Evolutionary conservation across 163 green algal genomes (phyloP).

Genomic region (Scenedesmus sp.): DNA sequence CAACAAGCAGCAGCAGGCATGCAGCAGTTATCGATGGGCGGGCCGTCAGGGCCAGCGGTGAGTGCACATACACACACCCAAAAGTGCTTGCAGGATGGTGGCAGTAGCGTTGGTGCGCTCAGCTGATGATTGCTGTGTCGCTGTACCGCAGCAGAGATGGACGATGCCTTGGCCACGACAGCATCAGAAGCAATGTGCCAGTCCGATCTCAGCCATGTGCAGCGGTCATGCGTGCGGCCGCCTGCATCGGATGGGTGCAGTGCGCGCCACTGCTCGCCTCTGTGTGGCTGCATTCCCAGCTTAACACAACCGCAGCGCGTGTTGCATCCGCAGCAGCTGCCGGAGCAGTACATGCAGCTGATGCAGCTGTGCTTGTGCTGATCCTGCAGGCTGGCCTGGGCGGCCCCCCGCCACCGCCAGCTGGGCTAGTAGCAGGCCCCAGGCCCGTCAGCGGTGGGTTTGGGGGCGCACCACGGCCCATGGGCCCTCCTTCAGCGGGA

Average conservation of each 20-base stretch:
- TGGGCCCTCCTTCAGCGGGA: constrained; percentile 25
- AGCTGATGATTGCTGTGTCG: not conserved
- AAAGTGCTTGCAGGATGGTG: not conserved
- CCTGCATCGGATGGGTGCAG: no score
- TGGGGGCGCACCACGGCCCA: constrained; percentile 14
- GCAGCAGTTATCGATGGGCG: constrained; percentile 51
- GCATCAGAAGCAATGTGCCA: not conserved
- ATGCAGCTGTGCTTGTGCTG: not conserved
- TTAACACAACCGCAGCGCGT: no score
- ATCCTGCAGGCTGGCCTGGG: constrained; percentile 18
- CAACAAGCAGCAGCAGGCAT: constrained; percentile 53
- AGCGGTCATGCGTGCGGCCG: not conserved
- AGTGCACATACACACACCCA: not conserved
- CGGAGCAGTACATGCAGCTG: not conserved
- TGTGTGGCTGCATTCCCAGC: no score
- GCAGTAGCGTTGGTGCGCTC: not conserved
- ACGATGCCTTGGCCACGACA: not conserved
- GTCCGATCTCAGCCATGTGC: not conserved
- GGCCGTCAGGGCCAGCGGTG: constrained; percentile 41
- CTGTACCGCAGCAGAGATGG: not conserved
- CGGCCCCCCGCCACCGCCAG: constrained; percentile 29
- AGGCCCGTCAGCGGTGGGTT: not conserved
- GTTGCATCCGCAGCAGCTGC: not conserved
- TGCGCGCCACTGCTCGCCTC: no score
- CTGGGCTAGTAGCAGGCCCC: constrained; percentile 18